Percentiles rank a stretch among this genome's conserved stretches.
Conservation (phyloP, 179 eudicot genomes). For the Camellia oleifera region DNA sequence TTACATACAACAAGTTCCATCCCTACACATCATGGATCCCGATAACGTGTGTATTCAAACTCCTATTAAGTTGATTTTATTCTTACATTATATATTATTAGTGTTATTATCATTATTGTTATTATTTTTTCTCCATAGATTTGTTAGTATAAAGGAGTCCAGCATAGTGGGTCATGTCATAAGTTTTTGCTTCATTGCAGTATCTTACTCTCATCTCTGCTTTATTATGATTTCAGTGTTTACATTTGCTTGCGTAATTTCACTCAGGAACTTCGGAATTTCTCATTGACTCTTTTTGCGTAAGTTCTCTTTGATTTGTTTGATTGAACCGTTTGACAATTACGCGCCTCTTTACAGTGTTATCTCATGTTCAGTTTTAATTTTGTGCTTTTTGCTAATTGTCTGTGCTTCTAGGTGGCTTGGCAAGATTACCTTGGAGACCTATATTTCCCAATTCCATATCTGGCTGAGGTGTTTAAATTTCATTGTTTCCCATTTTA, state of each 20-base stretch:
- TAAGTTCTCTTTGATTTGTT: slow-evolving; percentile 8
- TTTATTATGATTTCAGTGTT: slow-evolving; percentile 57
- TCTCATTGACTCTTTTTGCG: slow-evolving; percentile 35
- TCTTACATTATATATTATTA: not conserved
- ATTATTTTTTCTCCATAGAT: not conserved
- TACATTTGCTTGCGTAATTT: slow-evolving; percentile 91
- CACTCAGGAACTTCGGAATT: slow-evolving; percentile 85
- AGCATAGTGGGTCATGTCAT: not conserved
- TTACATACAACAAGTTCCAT: slow-evolving; percentile 87
- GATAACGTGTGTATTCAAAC: slow-evolving; percentile 56
- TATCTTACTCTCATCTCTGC: slow-evolving; percentile 19
- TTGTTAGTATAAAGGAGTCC: not conserved
- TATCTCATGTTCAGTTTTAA: not conserved
- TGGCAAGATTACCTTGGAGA: slow-evolving; percentile 93
- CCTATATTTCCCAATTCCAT: slow-evolving; percentile 95
- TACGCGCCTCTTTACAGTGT: not conserved
- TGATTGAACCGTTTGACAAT: not conserved
- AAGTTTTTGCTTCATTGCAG: slow-evolving; percentile 7
- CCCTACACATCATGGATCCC: slow-evolving; percentile 99
- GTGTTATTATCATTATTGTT: slow-evolving; percentile 6
- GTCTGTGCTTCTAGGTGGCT: slow-evolving; percentile 73
- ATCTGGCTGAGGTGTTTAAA: slow-evolving; percentile 83
- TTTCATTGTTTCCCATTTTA: slow-evolving; percentile 4
- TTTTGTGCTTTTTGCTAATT: slow-evolving; percentile 11
- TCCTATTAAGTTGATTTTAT: slow-evolving; percentile 4